Conservation (phyloP, 192 early-diverging fungal species). For the Jimgerdemannia lactiflua region DNA sequence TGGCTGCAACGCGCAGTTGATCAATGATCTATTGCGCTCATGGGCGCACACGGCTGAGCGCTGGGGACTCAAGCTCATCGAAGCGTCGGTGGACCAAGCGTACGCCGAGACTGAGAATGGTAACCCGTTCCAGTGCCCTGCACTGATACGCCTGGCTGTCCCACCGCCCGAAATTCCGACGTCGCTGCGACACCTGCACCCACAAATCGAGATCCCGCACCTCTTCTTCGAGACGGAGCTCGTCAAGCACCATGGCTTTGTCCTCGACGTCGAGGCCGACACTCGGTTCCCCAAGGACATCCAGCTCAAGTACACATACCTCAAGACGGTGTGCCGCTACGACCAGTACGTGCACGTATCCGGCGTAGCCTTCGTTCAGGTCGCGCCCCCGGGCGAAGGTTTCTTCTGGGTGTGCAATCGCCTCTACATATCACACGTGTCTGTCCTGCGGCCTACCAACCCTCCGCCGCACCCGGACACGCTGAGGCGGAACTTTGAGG, state of each 20-base stretch:
- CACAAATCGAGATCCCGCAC: conserved; percentile 40
- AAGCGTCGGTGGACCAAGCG: conserved; percentile 80
- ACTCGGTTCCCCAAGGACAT: conserved; percentile 23
- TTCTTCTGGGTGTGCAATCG: conserved; percentile 92
- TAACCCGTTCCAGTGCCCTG: conserved; percentile 87
- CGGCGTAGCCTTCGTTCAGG: conserved; percentile 92
- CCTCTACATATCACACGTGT: conserved; percentile 58
- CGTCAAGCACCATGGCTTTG: conserved; percentile 76
- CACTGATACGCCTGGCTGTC: conserved; percentile 56
- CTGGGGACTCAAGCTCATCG: conserved; percentile 85
- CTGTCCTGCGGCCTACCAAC: conserved; percentile 28
- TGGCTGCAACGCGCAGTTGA: conserved; percentile 85
- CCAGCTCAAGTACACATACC: conserved; percentile 56
- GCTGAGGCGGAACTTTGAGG: conserved; percentile 55
- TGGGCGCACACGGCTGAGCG: conserved; percentile 85
- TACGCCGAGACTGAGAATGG: conserved; percentile 62
- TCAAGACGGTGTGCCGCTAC: conserved; percentile 63
- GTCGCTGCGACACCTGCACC: conserved; percentile 25
- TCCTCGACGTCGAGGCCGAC: conserved; percentile 93
- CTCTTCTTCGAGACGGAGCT: conserved; percentile 80
- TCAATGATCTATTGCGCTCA: conserved; percentile 79
- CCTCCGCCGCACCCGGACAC: conserved; percentile 34
- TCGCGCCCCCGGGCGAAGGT: conserved; percentile 60
- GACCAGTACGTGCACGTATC: conserved; percentile 91
- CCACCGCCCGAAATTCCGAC: conserved; percentile 59